phyloP scores from a whole-genome alignment of 345 rosid species.

The Eucalyptus camaldulensis region DNA sequence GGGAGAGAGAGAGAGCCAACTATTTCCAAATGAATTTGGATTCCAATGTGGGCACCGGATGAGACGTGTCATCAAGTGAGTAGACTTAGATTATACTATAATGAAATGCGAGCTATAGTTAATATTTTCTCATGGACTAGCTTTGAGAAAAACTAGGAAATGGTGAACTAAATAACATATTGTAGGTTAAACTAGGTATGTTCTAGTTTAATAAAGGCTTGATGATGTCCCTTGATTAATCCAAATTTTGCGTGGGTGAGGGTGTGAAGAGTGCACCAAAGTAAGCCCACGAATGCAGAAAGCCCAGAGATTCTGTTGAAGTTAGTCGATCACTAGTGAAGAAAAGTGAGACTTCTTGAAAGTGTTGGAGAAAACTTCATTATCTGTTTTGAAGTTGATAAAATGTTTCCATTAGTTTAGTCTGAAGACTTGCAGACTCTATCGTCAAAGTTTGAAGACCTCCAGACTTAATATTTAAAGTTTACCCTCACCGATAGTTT shows the following conservation, averaged over 20 bases:
- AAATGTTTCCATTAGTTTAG: too few species aligned
- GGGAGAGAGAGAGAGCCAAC: too few species aligned
- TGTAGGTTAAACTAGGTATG: not conserved
- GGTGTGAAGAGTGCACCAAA: not conserved
- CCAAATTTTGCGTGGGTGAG: not conserved
- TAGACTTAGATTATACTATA: accelerated
- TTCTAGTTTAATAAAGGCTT: not conserved
- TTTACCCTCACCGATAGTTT: too few species aligned
- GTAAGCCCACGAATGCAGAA: not conserved
- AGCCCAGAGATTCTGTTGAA: not conserved
- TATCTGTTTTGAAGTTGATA: too few species aligned
- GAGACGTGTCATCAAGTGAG: accelerated
- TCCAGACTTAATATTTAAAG: too few species aligned
- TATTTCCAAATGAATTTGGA: too few species aligned
- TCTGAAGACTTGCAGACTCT: too few species aligned
- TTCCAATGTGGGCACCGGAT: accelerated
- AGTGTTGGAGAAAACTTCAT: too few species aligned
- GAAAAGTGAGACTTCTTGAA: not conserved
- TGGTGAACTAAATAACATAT: not conserved
- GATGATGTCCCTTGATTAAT: not conserved
- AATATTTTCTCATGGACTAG: accelerated
- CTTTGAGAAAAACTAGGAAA: not conserved
- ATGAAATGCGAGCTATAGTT: accelerated
- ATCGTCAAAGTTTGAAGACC: too few species aligned
- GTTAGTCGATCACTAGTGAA: not conserved